These are phyloP conservation scores for Scheffersomyces coipomensis DNA, from an alignment of 805 yeast species.

Conservation along the genomic window DNA sequence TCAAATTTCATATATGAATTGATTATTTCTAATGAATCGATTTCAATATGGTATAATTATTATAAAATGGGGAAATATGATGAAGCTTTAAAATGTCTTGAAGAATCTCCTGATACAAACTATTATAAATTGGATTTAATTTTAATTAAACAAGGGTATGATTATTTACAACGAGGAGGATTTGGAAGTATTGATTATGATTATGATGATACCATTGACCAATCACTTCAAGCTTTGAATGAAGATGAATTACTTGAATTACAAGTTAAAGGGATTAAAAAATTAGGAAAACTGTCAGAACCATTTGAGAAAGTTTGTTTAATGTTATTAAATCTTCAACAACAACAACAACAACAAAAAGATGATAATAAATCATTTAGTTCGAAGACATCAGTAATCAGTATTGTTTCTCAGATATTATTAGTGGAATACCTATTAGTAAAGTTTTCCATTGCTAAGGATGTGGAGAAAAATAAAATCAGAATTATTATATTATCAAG, in stretches of 20 bases:
- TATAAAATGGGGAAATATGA: slow-evolving; percentile 50
- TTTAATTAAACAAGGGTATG: slow-evolving; percentile 37
- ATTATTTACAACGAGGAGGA: slow-evolving; percentile 30
- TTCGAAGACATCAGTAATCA: background rate
- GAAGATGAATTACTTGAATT: slow-evolving; percentile 12
- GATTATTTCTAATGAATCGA: slow-evolving; percentile 63
- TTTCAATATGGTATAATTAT: slow-evolving; percentile 67
- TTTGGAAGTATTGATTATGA: slow-evolving; percentile 24
- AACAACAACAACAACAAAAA: slow-evolving; percentile 3
- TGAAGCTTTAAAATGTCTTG: slow-evolving; percentile 53
- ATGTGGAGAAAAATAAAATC: slow-evolving; percentile 24
- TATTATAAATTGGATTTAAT: slow-evolving; percentile 26
- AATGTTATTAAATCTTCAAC: slow-evolving; percentile 27
- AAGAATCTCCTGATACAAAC: slow-evolving; percentile 11
- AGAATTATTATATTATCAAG: slow-evolving; percentile 50
- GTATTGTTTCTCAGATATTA: slow-evolving; percentile 19
- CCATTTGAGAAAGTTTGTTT: slow-evolving; percentile 72
- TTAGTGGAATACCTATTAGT: slow-evolving; percentile 32
- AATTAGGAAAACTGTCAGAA: slow-evolving; percentile 60
- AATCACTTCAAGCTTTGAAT: slow-evolving; percentile 6
- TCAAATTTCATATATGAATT: slow-evolving; percentile 65
- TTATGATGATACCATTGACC: slow-evolving; percentile 9
- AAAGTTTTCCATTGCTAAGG: slow-evolving; percentile 24
- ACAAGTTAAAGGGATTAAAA: slow-evolving; percentile 39
- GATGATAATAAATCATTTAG: background rate